Evolutionary conservation across 2,329 filamentous ascomycete species (phyloP).

Genomic region (Trichoderma sp.): DNA sequence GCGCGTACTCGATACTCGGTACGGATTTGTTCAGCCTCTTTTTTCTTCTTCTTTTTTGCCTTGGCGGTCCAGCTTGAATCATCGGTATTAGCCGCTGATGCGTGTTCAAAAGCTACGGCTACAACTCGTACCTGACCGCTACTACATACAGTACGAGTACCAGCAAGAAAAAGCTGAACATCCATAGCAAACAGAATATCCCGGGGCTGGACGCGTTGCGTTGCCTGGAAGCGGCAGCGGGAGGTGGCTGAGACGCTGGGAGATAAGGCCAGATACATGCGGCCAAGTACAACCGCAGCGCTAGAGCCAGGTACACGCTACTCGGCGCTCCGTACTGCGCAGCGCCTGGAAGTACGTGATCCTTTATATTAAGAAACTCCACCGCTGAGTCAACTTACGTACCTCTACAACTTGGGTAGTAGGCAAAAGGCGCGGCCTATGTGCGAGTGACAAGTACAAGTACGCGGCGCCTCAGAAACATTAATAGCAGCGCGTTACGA

Average conservation of each 20-base stretch:
- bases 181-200: background rate
- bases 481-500: background rate
- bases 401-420: too few relatives aligned
- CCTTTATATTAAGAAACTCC: conserved; percentile 12
- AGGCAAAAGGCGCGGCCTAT: too few relatives aligned
- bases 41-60: background rate
- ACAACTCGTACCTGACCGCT: background rate
- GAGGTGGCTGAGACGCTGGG: conserved; percentile 18
- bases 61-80: background rate
- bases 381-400: background rate
- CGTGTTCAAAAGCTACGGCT: background rate
- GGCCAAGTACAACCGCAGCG: background rate
- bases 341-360: conserved; percentile 8
- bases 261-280: conserved; percentile 15
- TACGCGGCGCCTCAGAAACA: background rate
- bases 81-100: background rate
- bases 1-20: background rate
- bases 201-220: conserved; percentile 11
- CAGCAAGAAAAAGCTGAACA: background rate
- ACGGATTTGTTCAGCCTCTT: background rate
- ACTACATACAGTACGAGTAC: background rate
- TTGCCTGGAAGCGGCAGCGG: conserved; percentile 6
- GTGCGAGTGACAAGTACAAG: background rate
- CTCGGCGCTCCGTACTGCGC: background rate
- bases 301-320: conserved; percentile 12